These are phyloP conservation scores for Stropharia rugosoannulata DNA, from an alignment of 768 basidiomycete species.

Conservation along the genomic window DNA sequence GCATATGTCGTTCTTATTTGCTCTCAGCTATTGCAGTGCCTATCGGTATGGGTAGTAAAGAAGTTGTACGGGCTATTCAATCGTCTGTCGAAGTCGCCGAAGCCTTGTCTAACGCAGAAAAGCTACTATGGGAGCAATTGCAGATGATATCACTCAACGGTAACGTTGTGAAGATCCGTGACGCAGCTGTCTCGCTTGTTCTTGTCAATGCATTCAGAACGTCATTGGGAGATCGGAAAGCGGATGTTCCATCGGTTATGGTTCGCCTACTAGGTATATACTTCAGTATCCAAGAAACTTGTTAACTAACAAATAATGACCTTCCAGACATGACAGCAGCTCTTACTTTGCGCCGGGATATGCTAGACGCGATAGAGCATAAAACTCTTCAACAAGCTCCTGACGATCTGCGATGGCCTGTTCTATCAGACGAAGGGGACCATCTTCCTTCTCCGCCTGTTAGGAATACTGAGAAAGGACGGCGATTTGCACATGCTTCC, in stretches of 20 bases:
- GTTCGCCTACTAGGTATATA: constrained; percentile 61
- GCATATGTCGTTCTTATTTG: background rate
- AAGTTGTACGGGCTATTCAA: constrained; percentile 33
- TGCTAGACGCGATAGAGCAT: constrained; percentile 75
- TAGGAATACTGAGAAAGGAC: constrained; percentile 6
- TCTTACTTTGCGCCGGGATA: constrained; percentile 81
- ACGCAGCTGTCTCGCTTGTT: constrained; percentile 69
- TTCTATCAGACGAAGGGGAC: constrained; percentile 44
- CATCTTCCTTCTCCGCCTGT: constrained; percentile 28
- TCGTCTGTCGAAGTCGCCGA: constrained; percentile 57
- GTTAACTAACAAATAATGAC: background rate
- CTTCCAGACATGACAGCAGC: constrained; percentile 67
- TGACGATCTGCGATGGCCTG: constrained; percentile 81
- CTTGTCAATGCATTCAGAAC: constrained; percentile 76
- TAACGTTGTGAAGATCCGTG: constrained; percentile 68
- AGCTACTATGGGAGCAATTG: constrained; percentile 67
- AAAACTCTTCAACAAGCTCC: constrained; percentile 52
- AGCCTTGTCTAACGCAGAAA: constrained; percentile 67
- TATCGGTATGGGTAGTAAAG: constrained; percentile 64
- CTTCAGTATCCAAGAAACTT: background rate
- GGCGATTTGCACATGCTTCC: constrained; percentile 13
- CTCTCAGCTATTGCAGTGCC: constrained; percentile 77
- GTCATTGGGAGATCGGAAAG: constrained; percentile 65
- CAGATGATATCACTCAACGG: constrained; percentile 55
- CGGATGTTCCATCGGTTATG: constrained; percentile 51